Evolutionary conservation across 2,329 filamentous ascomycete genomes (phyloP), one percentile per base, ranked within the genome.

Genomic region (Aspergillus hortae): DNA sequence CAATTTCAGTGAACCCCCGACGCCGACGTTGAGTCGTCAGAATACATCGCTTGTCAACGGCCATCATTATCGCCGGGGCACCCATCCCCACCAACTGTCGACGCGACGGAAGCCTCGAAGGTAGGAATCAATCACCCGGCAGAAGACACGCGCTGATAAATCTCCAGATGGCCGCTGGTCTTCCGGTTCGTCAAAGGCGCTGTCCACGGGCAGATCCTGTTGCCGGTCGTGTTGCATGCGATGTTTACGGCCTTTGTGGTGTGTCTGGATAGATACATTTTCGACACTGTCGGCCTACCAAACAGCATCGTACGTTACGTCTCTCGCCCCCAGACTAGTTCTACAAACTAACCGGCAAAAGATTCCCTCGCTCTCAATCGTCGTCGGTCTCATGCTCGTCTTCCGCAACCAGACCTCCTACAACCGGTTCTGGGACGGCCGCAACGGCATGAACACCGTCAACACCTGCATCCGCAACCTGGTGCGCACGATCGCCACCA

Each of bases 301-400:
- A 75, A 75, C 44, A 80, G 74, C 57, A 85, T 86, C 56, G 82
- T 79, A 67, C 49, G 74, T 56, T 19, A 19, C 19, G 2, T 6
- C 30, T 25, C 27, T 42, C n/a, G 0, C 40, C 5, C 11, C 40
- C 9, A 6, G 40, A 25, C 27, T 30, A 11, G 27, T 11, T 10
- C 27, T 30, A 30, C 27, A 30, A 30, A 30, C 7, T 30, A 30
- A 30, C 27, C 27, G 7, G 19, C 55, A 6, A 23, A 23, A 79
- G 77, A 79, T 86, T 42, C 83, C 84, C 2, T 81, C 78, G 12
- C 71, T 87, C 1, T 83, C 80, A 32, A 87, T 87, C 51, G 84
- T 87, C 46, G 83, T 87, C 2, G 84, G 84, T 61, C 67, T 87
- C 38, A 85, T 87, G 78, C 80, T 87, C 51, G 84, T 87, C 25